Base-by-base conservation (phyloP, 2,329 filamentous ascomycete genomes). In the Calonectria hongkongensis region DNA sequence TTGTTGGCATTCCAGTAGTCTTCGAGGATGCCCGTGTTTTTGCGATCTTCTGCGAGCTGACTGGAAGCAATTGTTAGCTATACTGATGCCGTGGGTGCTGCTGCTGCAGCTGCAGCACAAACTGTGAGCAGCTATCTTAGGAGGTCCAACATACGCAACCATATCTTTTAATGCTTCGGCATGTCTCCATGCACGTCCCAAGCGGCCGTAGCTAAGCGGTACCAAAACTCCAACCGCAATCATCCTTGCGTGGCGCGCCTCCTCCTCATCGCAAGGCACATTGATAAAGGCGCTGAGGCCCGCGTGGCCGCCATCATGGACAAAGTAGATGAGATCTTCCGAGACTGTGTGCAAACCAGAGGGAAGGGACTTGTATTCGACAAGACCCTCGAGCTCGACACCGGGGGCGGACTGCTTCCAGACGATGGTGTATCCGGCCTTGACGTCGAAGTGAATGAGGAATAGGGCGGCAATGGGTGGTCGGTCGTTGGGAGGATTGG, bases 311-410 rank as follows among this genome's bases (percentile, higher is more conserved):
- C 91, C 87, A 73, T 91, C 93, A 81, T 98, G 95, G 51, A 98
- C 92, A 83, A 98, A 99, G 87, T 98, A 99, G 80, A 95, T 94
- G 65, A 98, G 88, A 84, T 99, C 97, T 76, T 96, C 92, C 39
- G 93, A 88, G 25, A 98, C 95, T 70, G 95, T 94, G 85, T 99
- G 97, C 63, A 98, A 85, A 28, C 97, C 97, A 0, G 96, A 98
- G 2, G 97, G 97, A 58, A 99, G 89, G 74, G 95, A 97, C 85
- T 98, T 98, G 89, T 95, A 99, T 85, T 99, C 97, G 80, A 98
- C 95, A 28, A 94, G 92, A 68, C 95, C 95, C 78, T 98, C 94
- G 62, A 98, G 90, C 84, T 90, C 88, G 85, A 96, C 89, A 62
- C 91, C 92, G 16, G 92, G 88, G 1, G 91, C 85, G 15, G 93